Conservation (phyloP, 2,329 filamentous ascomycete genomes). For the Penicillium sumatraense region DNA sequence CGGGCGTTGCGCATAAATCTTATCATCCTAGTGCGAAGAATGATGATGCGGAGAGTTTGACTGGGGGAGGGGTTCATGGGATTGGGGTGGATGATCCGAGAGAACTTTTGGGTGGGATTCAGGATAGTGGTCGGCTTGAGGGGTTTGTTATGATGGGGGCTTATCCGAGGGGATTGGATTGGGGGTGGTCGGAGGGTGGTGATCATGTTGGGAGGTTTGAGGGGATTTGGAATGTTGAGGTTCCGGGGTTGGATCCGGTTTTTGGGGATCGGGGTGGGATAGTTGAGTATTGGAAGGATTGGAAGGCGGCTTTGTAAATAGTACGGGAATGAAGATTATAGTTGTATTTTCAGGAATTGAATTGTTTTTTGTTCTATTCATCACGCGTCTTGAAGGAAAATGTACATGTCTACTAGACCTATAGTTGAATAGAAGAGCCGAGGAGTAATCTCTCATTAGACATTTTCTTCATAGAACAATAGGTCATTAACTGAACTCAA, state of each 20-base stretch:
- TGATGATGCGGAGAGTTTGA: not conserved
- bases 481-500: no score
- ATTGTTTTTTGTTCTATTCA: no score
- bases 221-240: not conserved
- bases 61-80: not conserved
- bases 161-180: not conserved
- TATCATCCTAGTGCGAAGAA: not conserved
- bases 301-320: no score
- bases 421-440: no score
- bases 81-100: not conserved
- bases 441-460: no score
- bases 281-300: conserved; percentile 3
- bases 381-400: no score
- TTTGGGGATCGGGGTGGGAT: not conserved
- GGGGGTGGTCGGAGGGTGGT: not conserved
- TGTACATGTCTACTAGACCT: no score
- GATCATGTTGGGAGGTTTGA: not conserved
- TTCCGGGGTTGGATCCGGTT: not conserved
- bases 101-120: not conserved
- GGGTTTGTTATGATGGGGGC: conserved; percentile 1
- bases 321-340: no score
- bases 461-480: no score
- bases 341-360: no score
- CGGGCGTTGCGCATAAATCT: conserved; percentile 2
- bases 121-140: not conserved